phyloP scores from a whole-genome alignment of 345 rosid genomes.

The Syzygium oleosum region DNA sequence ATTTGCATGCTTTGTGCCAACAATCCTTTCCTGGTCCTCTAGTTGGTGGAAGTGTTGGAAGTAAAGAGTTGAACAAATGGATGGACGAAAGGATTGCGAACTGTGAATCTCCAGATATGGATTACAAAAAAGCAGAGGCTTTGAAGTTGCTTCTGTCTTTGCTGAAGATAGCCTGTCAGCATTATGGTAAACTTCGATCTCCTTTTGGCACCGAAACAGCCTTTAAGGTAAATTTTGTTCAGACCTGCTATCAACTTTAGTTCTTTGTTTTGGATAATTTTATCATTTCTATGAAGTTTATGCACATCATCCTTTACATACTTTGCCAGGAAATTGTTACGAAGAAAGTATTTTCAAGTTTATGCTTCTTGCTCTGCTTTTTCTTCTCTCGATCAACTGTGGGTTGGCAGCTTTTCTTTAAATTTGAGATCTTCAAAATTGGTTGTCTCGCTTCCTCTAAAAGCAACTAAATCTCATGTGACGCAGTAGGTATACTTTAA shows the following conservation, averaged over 20 bases:
- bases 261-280: not conserved
- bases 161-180: constrained; percentile 85
- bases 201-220: constrained; percentile 70
- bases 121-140: constrained; percentile 48
- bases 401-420: not conserved
- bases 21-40: constrained; percentile 88
- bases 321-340: not conserved
- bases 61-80: constrained; percentile 91
- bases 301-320: not conserved
- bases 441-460: not conserved
- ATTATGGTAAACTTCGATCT: constrained; percentile 94
- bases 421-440: not conserved
- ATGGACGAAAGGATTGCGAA: constrained; percentile 70
- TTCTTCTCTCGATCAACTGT: not conserved
- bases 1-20: constrained; percentile 64
- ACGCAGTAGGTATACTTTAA: not conserved
- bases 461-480: not conserved
- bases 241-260: not conserved
- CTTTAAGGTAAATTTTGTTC: constrained; percentile 39
- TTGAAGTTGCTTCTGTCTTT: constrained; percentile 73
- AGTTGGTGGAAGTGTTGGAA: constrained; percentile 89
- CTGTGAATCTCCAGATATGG: constrained; percentile 51
- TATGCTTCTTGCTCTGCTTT: not conserved
- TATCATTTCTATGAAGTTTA: not conserved
- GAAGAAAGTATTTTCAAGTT: not conserved